Evolutionary conservation across 148 eudicot species (phyloP).

Genomic region (Fagopyrum homotropicum): DNA sequence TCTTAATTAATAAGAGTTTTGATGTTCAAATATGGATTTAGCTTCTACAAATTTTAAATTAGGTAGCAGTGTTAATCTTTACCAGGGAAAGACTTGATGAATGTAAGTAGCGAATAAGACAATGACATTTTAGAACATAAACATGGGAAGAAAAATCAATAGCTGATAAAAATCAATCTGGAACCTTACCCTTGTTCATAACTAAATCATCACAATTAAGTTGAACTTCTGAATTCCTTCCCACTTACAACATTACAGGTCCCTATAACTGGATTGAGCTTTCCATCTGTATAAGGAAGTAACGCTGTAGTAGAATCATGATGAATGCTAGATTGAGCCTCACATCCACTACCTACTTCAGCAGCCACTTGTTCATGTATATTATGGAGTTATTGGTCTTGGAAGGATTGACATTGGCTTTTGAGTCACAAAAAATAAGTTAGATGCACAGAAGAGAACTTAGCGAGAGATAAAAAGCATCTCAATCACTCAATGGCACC

Average conservation of each 20-base stretch:
- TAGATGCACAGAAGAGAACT: neutral
- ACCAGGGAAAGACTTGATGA: neutral
- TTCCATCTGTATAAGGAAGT: no score
- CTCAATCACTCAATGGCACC: neutral
- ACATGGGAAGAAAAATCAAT: constrained; percentile 5
- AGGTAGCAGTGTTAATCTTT: no score
- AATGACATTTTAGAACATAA: constrained; percentile 6
- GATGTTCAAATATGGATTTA: neutral
- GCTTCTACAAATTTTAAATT: neutral
- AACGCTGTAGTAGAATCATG: no score
- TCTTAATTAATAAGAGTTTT: neutral
- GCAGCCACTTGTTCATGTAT: neutral
- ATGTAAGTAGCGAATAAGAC: neutral
- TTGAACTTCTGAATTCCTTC: constrained; percentile 18
- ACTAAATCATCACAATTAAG: constrained; percentile 16
- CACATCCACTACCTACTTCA: no score
- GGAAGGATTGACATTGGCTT: neutral
- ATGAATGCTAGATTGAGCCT: no score
- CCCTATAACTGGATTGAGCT: constrained; percentile 18
- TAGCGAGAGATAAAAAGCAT: neutral
- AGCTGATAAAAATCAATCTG: constrained; percentile 16
- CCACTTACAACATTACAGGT: constrained; percentile 18
- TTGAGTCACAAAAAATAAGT: constrained; percentile 3
- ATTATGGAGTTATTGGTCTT: constrained; percentile 2
- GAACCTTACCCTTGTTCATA: constrained; percentile 17